Evolutionary conservation across 2,329 filamentous ascomycete genomes (phyloP).

Genomic region (Beauveria rudraprayagi): DNA sequence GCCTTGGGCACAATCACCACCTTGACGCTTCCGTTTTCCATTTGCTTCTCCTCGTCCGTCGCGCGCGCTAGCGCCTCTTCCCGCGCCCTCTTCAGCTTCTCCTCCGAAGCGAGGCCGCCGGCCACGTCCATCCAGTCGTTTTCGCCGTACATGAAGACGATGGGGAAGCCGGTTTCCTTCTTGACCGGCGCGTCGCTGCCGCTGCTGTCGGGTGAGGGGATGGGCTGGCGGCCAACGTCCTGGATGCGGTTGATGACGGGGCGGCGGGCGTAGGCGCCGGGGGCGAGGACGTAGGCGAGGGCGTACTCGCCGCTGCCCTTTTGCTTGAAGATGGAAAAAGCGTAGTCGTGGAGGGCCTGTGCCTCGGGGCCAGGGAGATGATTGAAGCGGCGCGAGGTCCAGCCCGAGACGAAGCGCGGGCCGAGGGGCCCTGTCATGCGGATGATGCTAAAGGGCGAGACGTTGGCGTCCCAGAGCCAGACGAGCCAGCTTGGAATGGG

Average conservation of each 20-base stretch:
- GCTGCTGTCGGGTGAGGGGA: slow-evolving; percentile 22
- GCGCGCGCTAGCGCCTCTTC: slow-evolving; percentile 51
- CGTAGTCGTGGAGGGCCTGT: slow-evolving; percentile 82
- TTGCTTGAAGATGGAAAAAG: slow-evolving; percentile 89
- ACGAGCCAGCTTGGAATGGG: slow-evolving; percentile 78
- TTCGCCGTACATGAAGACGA: slow-evolving; percentile 94
- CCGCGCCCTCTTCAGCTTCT: slow-evolving; percentile 66
- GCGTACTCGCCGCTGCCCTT: slow-evolving; percentile 91
- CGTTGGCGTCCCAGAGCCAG: slow-evolving; percentile 94
- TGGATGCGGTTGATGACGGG: slow-evolving; percentile 84
- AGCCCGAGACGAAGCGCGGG: slow-evolving; percentile 85
- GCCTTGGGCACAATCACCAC: slow-evolving; percentile 65
- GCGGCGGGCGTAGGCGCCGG: slow-evolving; percentile 82
- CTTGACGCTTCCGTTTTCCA: slow-evolving; percentile 73
- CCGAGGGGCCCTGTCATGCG: slow-evolving; percentile 84
- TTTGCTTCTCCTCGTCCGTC: slow-evolving; percentile 57
- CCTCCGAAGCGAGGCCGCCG: slow-evolving; percentile 71
- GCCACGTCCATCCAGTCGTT: slow-evolving; percentile 98
- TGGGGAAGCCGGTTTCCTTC: slow-evolving; percentile 61
- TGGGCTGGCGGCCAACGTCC: slow-evolving; percentile 68
- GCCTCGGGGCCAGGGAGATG: slow-evolving; percentile 76
- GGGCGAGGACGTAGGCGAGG: slow-evolving; percentile 83
- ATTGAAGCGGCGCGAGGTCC: slow-evolving; percentile 88
- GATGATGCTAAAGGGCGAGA: slow-evolving; percentile 88
- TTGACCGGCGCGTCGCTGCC: slow-evolving; percentile 14